Evolutionary conservation across 441 rosid genomes (phyloP), one percentile per base, ranked within the genome.

Genomic region (Jatropha podagrica): DNA sequence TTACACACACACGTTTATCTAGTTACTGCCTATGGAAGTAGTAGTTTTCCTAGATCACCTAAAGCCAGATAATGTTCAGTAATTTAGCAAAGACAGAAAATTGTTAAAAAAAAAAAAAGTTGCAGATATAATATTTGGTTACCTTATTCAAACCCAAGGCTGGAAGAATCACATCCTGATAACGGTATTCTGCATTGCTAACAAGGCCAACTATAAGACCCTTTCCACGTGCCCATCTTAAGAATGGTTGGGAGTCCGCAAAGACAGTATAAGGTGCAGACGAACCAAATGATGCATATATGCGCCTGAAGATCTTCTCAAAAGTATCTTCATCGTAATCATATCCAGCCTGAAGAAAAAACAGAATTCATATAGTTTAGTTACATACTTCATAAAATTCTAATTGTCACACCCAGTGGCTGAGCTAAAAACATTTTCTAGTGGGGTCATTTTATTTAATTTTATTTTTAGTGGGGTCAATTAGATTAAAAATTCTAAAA

Each of bases 271-370:
- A 95, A 78, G 99, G 99, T 62, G 98, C 98, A 79, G 98, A 87
- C 41, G 99, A 95, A 76, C 99, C 98, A 71, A 95, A 95, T 12
- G 99, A 84, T n/a, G 98, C 85, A 77, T 93, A 95, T 74, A 95
- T 91, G 73, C 98, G 88, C 70, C 80, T 86, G 79, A 95, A 95
- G 72, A 95, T 80, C 82, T 90, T 92, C 89, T 93, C 98, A 78
- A 92, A 92, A 61, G 96, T 95, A 79, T 88, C 97, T 70, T 93
- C 98, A 74, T 95, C 98, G 68, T 85, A 95, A 48, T 93, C 95
- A 83, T 95, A 95, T 67, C 99, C 99, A 66, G 99, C 99, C 99
- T 95, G 91, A 58, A 4, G 42, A 77, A 12, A 69, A 62, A 78
- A 60, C n/a, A 60, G 70, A 42, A 74, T 12, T 12, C 0, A 46